Conservation (phyloP, 2,329 filamentous ascomycete species). For the Periconia macrospinosa region DNA sequence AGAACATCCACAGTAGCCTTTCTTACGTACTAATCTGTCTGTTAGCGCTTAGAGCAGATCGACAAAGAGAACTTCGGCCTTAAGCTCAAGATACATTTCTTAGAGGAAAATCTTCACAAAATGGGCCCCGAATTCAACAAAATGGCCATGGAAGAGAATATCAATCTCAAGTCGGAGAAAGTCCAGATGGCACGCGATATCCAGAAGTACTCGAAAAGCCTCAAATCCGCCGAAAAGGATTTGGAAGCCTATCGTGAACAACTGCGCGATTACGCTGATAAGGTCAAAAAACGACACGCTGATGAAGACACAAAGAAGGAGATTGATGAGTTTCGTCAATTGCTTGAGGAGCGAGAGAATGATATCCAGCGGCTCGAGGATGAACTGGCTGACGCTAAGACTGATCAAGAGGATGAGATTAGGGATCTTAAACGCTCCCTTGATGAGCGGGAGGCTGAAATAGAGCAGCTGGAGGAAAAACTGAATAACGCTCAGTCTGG, state of each 20-base stretch:
- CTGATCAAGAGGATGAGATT: conserved; percentile 36
- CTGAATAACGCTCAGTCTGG: conserved; percentile 29
- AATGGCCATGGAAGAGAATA: conserved; percentile 88
- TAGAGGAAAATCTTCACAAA: conserved; percentile 87
- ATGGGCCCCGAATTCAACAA: conserved; percentile 88
- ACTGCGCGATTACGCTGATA: conserved; percentile 79
- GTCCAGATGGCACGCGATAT: conserved; percentile 88
- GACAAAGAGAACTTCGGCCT: conserved; percentile 89
- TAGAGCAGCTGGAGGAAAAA: conserved; percentile 43
- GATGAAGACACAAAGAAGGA: conserved; percentile 70
- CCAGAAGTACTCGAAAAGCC: conserved; percentile 79
- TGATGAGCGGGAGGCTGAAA: conserved; percentile 9
- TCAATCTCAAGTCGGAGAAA: conserved; percentile 90
- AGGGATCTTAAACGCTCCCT: conserved; percentile 40
- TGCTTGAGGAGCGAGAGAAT: conserved; percentile 47
- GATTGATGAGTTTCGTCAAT: conserved; percentile 51
- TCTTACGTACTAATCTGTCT: conserved; percentile 4
- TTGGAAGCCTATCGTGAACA: conserved; percentile 82
- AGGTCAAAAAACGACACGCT: conserved; percentile 73
- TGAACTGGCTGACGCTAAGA: conserved; percentile 34
- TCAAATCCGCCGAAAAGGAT: conserved; percentile 81
- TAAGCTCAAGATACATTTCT: conserved; percentile 94
- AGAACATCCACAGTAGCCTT: background rate
- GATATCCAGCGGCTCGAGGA: conserved; percentile 40
- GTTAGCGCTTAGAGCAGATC: conserved; percentile 79